Conservation (phyloP, 257 asterid genomes). For the Scutellaria barbata region DNA sequence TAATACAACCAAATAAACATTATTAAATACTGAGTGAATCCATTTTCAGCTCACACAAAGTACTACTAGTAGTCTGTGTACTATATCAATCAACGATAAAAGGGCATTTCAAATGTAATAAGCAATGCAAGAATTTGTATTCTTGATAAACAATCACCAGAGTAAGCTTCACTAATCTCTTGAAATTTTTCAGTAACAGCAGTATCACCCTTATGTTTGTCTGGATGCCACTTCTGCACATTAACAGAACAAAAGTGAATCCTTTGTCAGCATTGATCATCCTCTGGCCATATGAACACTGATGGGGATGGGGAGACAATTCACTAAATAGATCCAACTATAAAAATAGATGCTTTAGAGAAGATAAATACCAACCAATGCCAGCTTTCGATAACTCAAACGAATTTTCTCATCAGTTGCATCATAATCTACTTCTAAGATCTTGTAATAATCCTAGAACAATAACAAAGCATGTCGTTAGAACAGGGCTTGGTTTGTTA, state of each 20-base stretch:
- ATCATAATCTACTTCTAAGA: conserved; percentile 69
- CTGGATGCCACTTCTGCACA: conserved; percentile 85
- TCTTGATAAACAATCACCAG: conserved; percentile 45
- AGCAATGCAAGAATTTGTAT: background rate
- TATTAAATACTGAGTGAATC: conserved; percentile 14
- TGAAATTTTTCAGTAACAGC: conserved; percentile 64
- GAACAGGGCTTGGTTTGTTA: background rate
- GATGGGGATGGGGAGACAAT: conserved; percentile 2
- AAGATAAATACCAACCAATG: conserved; percentile 58
- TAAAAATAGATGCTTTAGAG: conserved; percentile 16
- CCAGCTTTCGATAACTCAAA: conserved; percentile 63
- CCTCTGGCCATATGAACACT: conserved; percentile 15
- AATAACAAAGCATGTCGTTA: background rate
- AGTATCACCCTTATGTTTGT: conserved; percentile 58
- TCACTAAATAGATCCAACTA: conserved; percentile 22
- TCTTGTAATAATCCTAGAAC: conserved; percentile 68
- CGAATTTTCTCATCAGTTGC: conserved; percentile 73
- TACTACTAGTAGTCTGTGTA: conserved; percentile 7
- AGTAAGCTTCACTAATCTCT: conserved; percentile 70
- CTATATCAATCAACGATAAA: background rate
- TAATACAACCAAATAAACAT: background rate
- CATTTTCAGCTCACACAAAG: conserved; percentile 21
- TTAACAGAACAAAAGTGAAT: conserved; percentile 25
- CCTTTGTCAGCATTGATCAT: conserved; percentile 18
- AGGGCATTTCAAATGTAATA: background rate